Evolutionary conservation across 1,284 basidiomycete genomes (phyloP), one percentile per base, ranked within the genome.

Genomic region (Tylopilus sp.): DNA sequence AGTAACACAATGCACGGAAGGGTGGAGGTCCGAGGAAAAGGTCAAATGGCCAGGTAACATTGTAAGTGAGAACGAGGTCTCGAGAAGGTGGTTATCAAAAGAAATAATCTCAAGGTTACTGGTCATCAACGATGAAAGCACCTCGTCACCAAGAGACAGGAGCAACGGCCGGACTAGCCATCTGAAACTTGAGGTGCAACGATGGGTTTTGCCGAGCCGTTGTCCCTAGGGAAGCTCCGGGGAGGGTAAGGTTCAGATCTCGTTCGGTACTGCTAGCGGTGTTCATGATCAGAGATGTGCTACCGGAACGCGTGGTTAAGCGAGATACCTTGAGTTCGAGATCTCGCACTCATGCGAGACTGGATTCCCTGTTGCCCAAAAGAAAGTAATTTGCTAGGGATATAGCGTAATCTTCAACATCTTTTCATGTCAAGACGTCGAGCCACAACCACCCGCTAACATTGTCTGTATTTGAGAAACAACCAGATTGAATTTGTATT

Each of bases 401-500:
- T 64, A 93, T 86, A 16, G 94, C 86, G 0, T 92, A 89, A 32
- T 90, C 47, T 24, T 49, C 47, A 13, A 49, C 47, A 16, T 49
- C 47, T n/a, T 49, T 49, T 49, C 47, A n/a, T 1, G 95, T 97
- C 61, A 97, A 83, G 39, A 97, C 91, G 72, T 96, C 95, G 39
- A 89, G 81, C 95, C 96, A 97, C 4, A 97, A 83, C 95, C 95
- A 97, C 81, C 96, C 95, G 69, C 93, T 91, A 63, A 94, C 85
- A 63, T 90, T 88, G 85, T 90, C 64, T 92, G 81, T 60, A 95
- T 92, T 64, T 90, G 87, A 32, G 87, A 82, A 38, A 96, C 87
- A 63, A 91, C 86, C 24, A 83, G 80, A 73, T 94, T 93, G 70
- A 96, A 93, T n/a, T 83, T 85, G 68, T 92, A 91, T 62, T 88